Conservation (phyloP, 495 filamentous ascomycete genomes). For the Patellaria atrata region DNA sequence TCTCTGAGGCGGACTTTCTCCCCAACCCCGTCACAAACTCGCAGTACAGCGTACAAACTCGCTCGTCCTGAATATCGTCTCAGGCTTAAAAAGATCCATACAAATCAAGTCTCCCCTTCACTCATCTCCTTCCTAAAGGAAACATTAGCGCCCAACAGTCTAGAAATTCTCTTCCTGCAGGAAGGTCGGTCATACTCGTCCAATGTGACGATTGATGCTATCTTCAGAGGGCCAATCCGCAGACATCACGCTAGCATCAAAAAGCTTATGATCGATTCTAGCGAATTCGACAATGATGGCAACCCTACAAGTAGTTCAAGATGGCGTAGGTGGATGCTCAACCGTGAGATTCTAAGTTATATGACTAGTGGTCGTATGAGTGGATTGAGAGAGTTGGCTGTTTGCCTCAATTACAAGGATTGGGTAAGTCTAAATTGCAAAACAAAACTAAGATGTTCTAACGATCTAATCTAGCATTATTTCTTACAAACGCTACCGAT, state of each 20-base stretch:
- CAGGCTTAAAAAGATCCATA: slow-evolving; percentile 67
- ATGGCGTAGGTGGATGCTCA: slow-evolving; percentile 67
- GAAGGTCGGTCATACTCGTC: slow-evolving; percentile 46
- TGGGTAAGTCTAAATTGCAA: slow-evolving; percentile 47
- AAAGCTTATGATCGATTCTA: slow-evolving; percentile 67
- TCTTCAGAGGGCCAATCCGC: slow-evolving; percentile 61
- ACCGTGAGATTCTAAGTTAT: slow-evolving; percentile 57
- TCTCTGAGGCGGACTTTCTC: slow-evolving; percentile 57
- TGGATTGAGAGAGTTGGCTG: slow-evolving; percentile 58
- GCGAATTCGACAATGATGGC: slow-evolving; percentile 30
- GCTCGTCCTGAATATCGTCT: slow-evolving; percentile 50
- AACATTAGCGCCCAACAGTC: slow-evolving; percentile 66
- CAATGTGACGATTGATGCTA: slow-evolving; percentile 51
- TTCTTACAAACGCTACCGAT: slow-evolving; percentile 74
- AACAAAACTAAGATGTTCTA: slow-evolving; percentile 13
- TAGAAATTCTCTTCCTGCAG: slow-evolving; percentile 77
- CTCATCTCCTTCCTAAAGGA: slow-evolving; percentile 78
- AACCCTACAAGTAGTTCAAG: slow-evolving; percentile 27
- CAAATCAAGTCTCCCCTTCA: slow-evolving; percentile 60
- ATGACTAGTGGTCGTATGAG: slow-evolving; percentile 74
- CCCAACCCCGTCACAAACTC: slow-evolving; percentile 31
- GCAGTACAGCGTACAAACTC: slow-evolving; percentile 15
- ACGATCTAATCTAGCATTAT: slow-evolving; percentile 48
- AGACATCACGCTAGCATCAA: slow-evolving; percentile 59
- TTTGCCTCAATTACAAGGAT: slow-evolving; percentile 65